Percentiles rank a stretch among this genome's conserved stretches.
Conservation (phyloP, 306 rosid genomes). For the Rosa lucieae region DNA sequence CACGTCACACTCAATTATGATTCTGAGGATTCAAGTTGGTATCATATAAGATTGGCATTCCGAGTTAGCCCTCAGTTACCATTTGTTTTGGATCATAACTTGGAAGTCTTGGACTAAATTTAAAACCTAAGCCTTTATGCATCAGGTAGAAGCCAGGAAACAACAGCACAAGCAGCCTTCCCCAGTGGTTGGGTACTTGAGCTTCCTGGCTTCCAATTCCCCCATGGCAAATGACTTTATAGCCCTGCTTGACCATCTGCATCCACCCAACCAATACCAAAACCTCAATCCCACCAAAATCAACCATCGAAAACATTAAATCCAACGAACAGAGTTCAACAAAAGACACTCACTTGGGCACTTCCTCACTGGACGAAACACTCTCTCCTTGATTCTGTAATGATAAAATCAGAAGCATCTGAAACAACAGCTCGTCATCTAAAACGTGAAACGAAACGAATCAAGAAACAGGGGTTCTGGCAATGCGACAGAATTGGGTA, state of each 20-base stretch:
- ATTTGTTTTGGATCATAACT: neutral
- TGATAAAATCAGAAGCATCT: slow-evolving; percentile 41
- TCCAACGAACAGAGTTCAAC: neutral
- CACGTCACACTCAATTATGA: neutral
- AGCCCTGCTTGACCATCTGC: slow-evolving; percentile 79
- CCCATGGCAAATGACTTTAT: slow-evolving; percentile 73
- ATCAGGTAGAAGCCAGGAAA: neutral
- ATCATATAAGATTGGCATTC: neutral
- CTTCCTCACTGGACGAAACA: slow-evolving; percentile 40
- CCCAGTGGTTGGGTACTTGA: slow-evolving; percentile 57
- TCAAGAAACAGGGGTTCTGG: neutral
- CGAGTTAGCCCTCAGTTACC: neutral
- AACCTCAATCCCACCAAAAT: slow-evolving; percentile 19
- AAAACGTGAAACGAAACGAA: slow-evolving; percentile 14
- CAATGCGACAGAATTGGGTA: slow-evolving; percentile 15
- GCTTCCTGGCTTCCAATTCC: slow-evolving; percentile 71
- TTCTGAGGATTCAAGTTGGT: neutral
- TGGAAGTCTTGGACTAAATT: neutral
- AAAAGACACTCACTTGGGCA: slow-evolving; percentile 56
- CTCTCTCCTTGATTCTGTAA: slow-evolving; percentile 55
- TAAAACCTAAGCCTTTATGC: neutral
- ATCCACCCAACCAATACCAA: slow-evolving; percentile 12
- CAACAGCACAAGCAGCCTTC: neutral
- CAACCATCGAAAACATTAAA: neutral
- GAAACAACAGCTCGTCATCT: slow-evolving; percentile 35